phyloP scores from a whole-genome alignment of 164 flowering plant genomes.

The Piper longum region DNA sequence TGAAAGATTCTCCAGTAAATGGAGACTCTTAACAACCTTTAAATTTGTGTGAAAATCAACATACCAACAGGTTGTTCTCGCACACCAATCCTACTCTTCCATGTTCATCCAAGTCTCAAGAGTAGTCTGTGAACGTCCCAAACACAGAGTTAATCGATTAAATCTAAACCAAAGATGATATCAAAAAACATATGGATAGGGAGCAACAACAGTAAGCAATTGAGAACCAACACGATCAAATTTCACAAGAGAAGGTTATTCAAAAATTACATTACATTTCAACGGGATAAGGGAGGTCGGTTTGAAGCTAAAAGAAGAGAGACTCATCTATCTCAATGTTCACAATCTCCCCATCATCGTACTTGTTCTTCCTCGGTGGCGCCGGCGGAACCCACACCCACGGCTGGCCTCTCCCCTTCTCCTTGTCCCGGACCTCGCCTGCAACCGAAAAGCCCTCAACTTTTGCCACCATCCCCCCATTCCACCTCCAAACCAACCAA shows the following conservation, averaged over 20 bases:
- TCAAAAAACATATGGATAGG: no score
- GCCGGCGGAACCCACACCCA: constrained; percentile 42
- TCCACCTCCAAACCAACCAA: no score
- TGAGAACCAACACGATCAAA: not conserved
- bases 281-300: not conserved
- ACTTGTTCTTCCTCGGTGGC: constrained; percentile 52
- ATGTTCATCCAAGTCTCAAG: no score
- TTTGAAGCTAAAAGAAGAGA: constrained; percentile 15
- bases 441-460: not conserved
- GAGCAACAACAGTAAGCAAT: not conserved
- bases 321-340: constrained; percentile 66
- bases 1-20: no score
- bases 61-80: no score
- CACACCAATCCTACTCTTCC: no score
- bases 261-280: not conserved
- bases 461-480: no score
- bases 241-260: not conserved
- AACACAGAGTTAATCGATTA: no score
- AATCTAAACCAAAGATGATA: no score
- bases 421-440: constrained; percentile 88
- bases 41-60: no score
- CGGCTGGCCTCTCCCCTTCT: constrained; percentile 84
- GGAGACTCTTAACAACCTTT: no score
- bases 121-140: no score
- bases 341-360: constrained; percentile 39